Evolutionary conservation across 106 monocot species (phyloP), one percentile per base, ranked within the genome.

Genomic region (Ottelia alismoides): DNA sequence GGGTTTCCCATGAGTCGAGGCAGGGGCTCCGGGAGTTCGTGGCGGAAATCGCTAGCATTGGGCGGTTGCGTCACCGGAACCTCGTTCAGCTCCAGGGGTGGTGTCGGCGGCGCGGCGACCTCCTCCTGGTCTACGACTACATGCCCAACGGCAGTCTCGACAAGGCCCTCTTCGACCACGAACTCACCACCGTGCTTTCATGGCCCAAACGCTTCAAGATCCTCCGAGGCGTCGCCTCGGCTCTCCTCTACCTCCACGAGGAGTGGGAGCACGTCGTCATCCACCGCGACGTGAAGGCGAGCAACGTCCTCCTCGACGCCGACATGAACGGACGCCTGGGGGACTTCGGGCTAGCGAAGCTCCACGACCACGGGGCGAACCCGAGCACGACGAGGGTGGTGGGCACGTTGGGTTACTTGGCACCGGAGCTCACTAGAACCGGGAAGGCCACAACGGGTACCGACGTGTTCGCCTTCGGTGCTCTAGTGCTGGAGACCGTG

Each of bases 61-160:
- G n/a, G n/a, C n/a, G n/a, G n/a, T n/a, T n/a, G n/a, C n/a, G n/a
- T n/a, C n/a, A n/a, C n/a, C n/a, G n/a, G n/a, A n/a, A n/a, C n/a
- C n/a, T n/a, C n/a, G n/a, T n/a, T n/a, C n/a, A n/a, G n/a, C n/a
- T n/a, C n/a, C n/a, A n/a, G n/a, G n/a, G n/a, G n/a, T n/a, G n/a
- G n/a, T n/a, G n/a, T n/a, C n/a, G n/a, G n/a, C n/a, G n/a, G n/a
- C n/a, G n/a, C n/a, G 24, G 52, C 3, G 52, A 52, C 23, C 21
- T 52, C 6, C 62, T 98, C 47, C 64, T 98, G 57, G 74, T 98
- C 52, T 96, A 88, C 50, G 94, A 96, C 73, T 96, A 96, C 94
- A 96, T 96, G 94, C 94, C 94, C 28, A 96, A 98, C 57, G 96
- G 96, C 51, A 89, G 4, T 26, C 9, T 43, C 40, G 40, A 43